Conservation (phyloP, 2,329 filamentous ascomycete species). For the Aureobasidium namibiae region DNA sequence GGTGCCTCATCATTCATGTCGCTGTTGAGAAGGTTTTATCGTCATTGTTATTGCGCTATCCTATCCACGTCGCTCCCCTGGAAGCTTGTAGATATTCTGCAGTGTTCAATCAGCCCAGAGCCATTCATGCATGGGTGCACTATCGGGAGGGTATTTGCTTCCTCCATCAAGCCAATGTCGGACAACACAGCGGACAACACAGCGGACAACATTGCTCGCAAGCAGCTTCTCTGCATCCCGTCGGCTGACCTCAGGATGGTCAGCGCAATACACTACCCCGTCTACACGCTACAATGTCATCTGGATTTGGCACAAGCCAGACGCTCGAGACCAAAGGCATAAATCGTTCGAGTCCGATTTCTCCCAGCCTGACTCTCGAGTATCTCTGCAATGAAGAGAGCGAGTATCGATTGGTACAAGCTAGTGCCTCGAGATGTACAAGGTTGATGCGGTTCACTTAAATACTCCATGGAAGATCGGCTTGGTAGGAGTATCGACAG, state of each 20-base stretch:
- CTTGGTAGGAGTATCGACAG: neutral
- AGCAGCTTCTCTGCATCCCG: neutral
- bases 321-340: neutral
- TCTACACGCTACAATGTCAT: neutral
- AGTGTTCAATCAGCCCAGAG: neutral
- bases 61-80: neutral
- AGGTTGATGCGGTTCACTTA: neutral
- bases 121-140: neutral
- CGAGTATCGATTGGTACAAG: neutral
- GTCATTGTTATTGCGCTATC: neutral
- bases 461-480: neutral
- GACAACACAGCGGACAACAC: no score
- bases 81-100: neutral
- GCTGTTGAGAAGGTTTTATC: neutral
- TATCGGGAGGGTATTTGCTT: neutral
- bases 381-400: neutral
- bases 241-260: neutral
- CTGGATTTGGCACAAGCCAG: neutral
- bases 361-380: neutral
- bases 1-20: neutral
- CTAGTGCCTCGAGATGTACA: neutral
- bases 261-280: neutral
- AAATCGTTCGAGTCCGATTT: neutral
- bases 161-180: neutral
- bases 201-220: neutral